Evolutionary conservation across 371 early-diverging fungal genomes (phyloP), one percentile per base, ranked within the genome.

Genomic region (Funneliformis caledonium): DNA sequence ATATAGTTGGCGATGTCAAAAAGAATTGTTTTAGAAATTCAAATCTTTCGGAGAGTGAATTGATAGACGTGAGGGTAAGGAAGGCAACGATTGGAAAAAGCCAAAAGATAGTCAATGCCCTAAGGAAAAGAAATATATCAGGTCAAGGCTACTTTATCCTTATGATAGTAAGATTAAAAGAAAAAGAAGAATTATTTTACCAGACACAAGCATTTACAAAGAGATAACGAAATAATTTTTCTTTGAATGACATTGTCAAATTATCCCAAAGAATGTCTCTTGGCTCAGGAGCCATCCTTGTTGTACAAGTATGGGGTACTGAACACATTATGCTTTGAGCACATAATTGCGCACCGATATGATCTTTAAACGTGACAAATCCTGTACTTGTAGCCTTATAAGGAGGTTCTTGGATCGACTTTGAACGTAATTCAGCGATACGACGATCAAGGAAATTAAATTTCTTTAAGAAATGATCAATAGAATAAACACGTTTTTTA

Each of bases 231-330:
- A 88, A 70, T 37, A 88, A 68, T n/a, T 83, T 86, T n/a, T 86
- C 85, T 47, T 86, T 85, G 60, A 89, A 87, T 64, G 85, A 84
- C 33, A 89, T 86, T 77, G 92, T 90, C 33, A 96, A 84, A 82
- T 95, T 96, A 74, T 89, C 85, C 98, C 98, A 98, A 81, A 92
- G 88, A 19, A 98, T 85, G 83, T 96, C 97, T 59, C 97, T 91
- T 37, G 98, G 98, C 81, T 97, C 97, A 0, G 97, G 97, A 10
- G 97, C 97, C 85, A 94, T 86, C 42, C 86, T 85, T 0, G 93
- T 91, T 78, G 91, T 86, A 82, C 93, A 91, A 9, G 91, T 87
- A 73, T 93, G 92, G 0, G 95, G 93, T 64, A 90, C 89, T 78
- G 87, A 86, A 14, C 87, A 87, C 48, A 89, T 89, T 26, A 90